These are phyloP conservation scores for Trametes elegans DNA, from an alignment of 768 basidiomycete species.

Conservation along the genomic window DNA sequence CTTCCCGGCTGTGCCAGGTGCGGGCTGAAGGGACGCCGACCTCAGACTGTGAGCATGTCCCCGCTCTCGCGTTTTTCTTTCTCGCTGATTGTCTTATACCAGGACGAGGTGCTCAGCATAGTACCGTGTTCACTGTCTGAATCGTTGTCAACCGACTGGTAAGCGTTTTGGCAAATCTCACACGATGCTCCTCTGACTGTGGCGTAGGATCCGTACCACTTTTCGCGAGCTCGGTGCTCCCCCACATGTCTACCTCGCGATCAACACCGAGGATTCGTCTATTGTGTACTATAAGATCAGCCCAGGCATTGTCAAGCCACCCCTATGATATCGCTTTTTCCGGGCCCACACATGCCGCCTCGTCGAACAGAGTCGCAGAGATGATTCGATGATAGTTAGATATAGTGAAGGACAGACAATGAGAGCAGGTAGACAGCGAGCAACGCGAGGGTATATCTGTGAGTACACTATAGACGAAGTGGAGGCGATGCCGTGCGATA, in stretches of 20 bases:
- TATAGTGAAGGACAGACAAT: not conserved
- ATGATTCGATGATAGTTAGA: not conserved
- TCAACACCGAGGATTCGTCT: slow-evolving; percentile 75
- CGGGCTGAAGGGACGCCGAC: slow-evolving; percentile 58
- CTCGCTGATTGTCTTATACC: not conserved
- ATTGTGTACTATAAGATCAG: slow-evolving; percentile 84
- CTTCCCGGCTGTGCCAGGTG: slow-evolving; percentile 50
- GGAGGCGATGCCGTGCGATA: not conserved
- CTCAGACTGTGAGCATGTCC: slow-evolving; percentile 42
- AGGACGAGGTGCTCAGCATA: slow-evolving; percentile 49
- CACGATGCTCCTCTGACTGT: not conserved
- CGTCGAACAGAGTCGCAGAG: not conserved
- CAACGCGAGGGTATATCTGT: slow-evolving; percentile 2
- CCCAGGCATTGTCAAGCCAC: slow-evolving; percentile 73
- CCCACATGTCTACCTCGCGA: slow-evolving; percentile 60
- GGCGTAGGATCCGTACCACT: slow-evolving; percentile 48
- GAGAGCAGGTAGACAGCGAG: slow-evolving; percentile 4
- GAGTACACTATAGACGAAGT: not conserved
- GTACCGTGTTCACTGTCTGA: slow-evolving; percentile 72
- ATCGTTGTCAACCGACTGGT: slow-evolving; percentile 63
- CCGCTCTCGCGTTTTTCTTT: not conserved
- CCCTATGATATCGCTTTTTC: slow-evolving; percentile 35
- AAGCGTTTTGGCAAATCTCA: slow-evolving; percentile 11
- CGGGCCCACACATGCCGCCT: not conserved
- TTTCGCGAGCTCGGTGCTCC: slow-evolving; percentile 50